Percentiles rank a stretch among this genome's conserved stretches.
These are phyloP conservation scores for Lentinula boryana DNA, from an alignment of 768 basidiomycete genomes.

Conservation along the genomic window DNA sequence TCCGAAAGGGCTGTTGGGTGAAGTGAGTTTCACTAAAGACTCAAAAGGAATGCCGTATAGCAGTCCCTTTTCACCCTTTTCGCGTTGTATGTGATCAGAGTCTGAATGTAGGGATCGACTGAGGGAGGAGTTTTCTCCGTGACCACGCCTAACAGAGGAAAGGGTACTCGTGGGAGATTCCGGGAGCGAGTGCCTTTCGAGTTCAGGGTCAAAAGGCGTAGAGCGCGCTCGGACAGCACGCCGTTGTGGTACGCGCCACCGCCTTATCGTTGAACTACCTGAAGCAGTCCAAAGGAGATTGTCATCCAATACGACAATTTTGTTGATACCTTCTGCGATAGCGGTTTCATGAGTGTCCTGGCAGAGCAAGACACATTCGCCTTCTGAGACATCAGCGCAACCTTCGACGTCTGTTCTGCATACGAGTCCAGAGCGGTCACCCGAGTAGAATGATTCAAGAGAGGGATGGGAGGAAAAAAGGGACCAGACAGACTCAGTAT, in stretches of 20 bases:
- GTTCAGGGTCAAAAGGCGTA: not conserved
- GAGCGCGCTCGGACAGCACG: conserved; percentile 25
- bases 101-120: conserved; percentile 29
- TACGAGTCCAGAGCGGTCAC: conserved; percentile 85
- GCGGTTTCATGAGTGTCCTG: conserved; percentile 47
- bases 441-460: conserved; percentile 88
- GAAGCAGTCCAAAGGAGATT: conserved; percentile 87
- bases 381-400: conserved; percentile 76
- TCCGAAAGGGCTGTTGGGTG: conserved; percentile 58
- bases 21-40: conserved; percentile 62
- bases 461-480: conserved; percentile 83
- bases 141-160: not conserved
- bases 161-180: not conserved
- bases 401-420: conserved; percentile 89
- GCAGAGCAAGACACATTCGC: conserved; percentile 82
- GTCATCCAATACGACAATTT: conserved; percentile 79
- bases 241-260: conserved; percentile 70
- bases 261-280: conserved; percentile 70
- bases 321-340: conserved; percentile 67
- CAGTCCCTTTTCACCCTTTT: conserved; percentile 25
- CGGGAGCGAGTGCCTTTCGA: not conserved
- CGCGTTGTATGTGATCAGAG: conserved; percentile 23
- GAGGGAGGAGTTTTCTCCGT: conserved; percentile 16
- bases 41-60: conserved; percentile 66
- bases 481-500: conserved; percentile 93